Conservation (phyloP, 257 asterid species). For the Solanum commersonii region DNA sequence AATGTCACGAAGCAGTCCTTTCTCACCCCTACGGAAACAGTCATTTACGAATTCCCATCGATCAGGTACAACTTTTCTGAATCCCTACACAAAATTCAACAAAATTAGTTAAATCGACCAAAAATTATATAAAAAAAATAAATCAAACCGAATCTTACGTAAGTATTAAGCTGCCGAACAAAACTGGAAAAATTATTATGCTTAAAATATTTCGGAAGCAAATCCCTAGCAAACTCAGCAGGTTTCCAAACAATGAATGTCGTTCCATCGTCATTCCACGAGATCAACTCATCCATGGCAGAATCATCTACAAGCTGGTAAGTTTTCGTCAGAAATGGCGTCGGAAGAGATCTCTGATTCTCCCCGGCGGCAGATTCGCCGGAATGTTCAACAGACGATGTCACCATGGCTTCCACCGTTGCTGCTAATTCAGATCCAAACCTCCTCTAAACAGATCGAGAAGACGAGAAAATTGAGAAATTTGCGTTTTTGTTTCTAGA, state of each 20-base stretch:
- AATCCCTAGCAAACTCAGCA: conserved; percentile 80
- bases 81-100: conserved; percentile 40
- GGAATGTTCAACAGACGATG: conserved; percentile 25
- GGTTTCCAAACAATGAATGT: conserved; percentile 81
- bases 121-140: neutral
- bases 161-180: conserved; percentile 83
- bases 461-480: neutral
- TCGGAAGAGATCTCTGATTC: conserved; percentile 55
- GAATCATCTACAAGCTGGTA: conserved; percentile 78
- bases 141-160: conserved; percentile 19
- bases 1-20: conserved; percentile 47
- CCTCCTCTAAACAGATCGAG: neutral
- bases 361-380: conserved; percentile 36
- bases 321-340: conserved; percentile 81
- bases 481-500: conserved; percentile 11
- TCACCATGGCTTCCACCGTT: neutral
- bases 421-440: neutral
- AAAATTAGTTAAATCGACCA: neutral
- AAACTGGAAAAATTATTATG: conserved; percentile 94
- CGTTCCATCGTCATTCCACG: conserved; percentile 88
- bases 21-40: conserved; percentile 55
- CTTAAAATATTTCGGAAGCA: conserved; percentile 73
- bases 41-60: conserved; percentile 89
- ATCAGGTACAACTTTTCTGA: conserved; percentile 78
- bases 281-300: conserved; percentile 50